Percentiles rank a stretch among this genome's conserved stretches.
These are phyloP conservation scores for Cladobotryum protrusum DNA, from an alignment of 2,329 filamentous ascomycete species.

Conservation along the genomic window DNA sequence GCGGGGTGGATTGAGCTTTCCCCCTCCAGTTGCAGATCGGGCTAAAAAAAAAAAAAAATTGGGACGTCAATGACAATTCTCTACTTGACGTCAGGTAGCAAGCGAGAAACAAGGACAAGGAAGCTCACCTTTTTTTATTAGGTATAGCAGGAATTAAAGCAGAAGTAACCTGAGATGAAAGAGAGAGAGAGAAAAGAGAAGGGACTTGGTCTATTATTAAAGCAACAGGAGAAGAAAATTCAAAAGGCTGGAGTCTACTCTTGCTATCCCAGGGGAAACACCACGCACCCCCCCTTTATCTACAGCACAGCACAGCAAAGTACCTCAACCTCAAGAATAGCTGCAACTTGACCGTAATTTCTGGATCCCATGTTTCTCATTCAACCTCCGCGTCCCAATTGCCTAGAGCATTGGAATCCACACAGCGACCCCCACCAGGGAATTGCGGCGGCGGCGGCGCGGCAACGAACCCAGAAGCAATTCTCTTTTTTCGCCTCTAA, in stretches of 20 bases:
- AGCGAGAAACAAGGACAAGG: background rate
- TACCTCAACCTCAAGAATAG: background rate
- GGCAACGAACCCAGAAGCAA: background rate
- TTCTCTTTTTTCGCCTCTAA: too few relatives aligned
- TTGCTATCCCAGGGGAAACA: too few relatives aligned
- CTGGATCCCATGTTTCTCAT: constrained; percentile 12
- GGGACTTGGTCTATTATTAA: too few relatives aligned
- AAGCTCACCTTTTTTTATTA: background rate
- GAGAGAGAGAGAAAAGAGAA: background rate
- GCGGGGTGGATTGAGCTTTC: constrained; percentile 15
- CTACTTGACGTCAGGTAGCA: constrained; percentile 9
- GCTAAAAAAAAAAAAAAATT: background rate
- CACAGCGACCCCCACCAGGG: constrained; percentile 4
- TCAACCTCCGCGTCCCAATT: too few relatives aligned
- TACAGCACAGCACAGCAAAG: background rate
- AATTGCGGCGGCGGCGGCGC: constrained; percentile 6
- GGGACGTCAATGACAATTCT: constrained; percentile 7
- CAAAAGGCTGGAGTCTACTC: background rate
- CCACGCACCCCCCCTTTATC: constrained; percentile 4
- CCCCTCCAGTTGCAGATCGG: constrained; percentile 6
- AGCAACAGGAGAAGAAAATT: background rate
- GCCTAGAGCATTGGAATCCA: constrained; percentile 3
- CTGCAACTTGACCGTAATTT: constrained; percentile 11
- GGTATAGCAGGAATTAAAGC: background rate
- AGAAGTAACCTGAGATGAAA: background rate